Base-by-base conservation (phyloP, 352 stramenopile genomes). In the Globisporangium middletonii region DNA sequence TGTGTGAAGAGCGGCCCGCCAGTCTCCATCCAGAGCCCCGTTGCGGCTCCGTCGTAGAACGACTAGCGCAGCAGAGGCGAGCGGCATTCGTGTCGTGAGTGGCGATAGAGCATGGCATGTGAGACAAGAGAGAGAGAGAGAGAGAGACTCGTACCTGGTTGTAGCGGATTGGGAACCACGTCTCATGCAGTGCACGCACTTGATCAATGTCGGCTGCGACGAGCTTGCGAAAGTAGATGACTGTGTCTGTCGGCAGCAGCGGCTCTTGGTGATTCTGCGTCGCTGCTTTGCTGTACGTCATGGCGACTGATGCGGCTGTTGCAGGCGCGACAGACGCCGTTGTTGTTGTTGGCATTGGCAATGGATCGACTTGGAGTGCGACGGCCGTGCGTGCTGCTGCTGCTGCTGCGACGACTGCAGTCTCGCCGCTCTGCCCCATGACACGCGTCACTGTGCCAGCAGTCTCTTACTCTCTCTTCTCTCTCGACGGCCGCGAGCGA, bases 101-200 rank as follows among this genome's bases (percentile, higher is more conserved):
- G 15, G 30, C 19, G 27, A 19, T 42, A 43, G 44, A 28, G 12
- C 49, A 18, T 27, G 26, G 8, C n/a, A 46, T 46, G 41, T 15
- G 2, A 19, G 18, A 13, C 18, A 19, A 28, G 9, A 52, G 28
- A 59, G 7, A 50, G 27, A 28, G 9, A 52, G 28, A 59, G 7
- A 50, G 27, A 16, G 23, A 50, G 18, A 12, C 15, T 51, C 63
- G 23, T 26, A 79, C 71, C 67, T 97, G 75, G 63, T 97, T 97
- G 75, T 99, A 99, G 35, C 85, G 75, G 44, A 99, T 97, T 3
- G 96, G 96, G 66, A 99, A 99, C 92, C 95, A 98, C 61, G 97
- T 73, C 65, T 98, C 95, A 71, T 99, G 95, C 47, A 99, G 75
- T 43, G 65, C 64, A 69, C 96, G 92, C 59, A 99, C 89, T 46